A percentile compares a stretch with the other conserved stretches of the same genome.
phyloP scores from a whole-genome alignment of 495 filamentous ascomycete species.

The Astrothelium macrocarpum region DNA sequence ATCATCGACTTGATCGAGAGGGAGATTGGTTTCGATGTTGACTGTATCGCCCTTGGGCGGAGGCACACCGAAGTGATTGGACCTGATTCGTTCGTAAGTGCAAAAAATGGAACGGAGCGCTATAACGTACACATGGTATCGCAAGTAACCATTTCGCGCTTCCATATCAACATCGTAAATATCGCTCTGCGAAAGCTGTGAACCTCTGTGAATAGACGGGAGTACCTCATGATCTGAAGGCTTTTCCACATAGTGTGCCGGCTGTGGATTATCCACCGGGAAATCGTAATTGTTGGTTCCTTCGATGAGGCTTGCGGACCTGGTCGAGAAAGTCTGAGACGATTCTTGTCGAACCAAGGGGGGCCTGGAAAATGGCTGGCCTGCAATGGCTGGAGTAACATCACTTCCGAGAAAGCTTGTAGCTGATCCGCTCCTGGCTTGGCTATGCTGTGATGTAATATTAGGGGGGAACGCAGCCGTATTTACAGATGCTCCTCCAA shows the following conservation, averaged over 20 bases:
- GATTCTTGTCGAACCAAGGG: background rate
- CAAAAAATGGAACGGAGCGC: background rate
- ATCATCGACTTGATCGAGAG: background rate
- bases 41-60: background rate
- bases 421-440: background rate
- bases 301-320: background rate
- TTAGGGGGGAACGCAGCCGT: background rate
- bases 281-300: background rate
- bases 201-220: background rate
- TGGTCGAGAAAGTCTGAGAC: background rate
- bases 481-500: background rate
- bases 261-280: background rate
- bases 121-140: background rate
- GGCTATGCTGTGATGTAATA: background rate
- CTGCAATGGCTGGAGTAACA: background rate
- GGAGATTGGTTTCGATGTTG: background rate
- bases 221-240: background rate
- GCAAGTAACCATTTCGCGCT: background rate
- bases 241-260: background rate
- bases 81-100: background rate
- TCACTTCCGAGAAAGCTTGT: background rate
- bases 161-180: background rate
- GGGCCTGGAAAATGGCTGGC: background rate
- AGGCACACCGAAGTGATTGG: background rate
- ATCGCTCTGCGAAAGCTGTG: background rate